These are phyloP conservation scores for Colletotrichum costaricense DNA, from an alignment of 2,329 filamentous ascomycete genomes.

Conservation along the genomic window DNA sequence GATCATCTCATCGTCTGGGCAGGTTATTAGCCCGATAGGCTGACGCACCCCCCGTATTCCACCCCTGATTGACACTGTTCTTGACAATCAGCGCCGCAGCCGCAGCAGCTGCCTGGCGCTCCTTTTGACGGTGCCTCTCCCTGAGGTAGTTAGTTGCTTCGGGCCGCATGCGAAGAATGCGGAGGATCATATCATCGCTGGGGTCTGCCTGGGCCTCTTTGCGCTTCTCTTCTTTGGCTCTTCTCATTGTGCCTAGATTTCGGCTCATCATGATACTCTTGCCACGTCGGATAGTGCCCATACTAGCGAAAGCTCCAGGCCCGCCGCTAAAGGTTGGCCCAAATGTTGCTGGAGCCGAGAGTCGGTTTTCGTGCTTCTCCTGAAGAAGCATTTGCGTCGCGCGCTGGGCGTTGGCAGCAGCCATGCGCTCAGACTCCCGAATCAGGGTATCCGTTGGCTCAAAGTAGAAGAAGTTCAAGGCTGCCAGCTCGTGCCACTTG, in stretches of 20 bases:
- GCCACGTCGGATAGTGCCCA: constrained; percentile 73
- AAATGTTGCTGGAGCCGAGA: constrained; percentile 68
- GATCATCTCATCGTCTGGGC: constrained; percentile 56
- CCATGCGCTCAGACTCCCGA: constrained; percentile 96
- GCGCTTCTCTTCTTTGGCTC: constrained; percentile 94
- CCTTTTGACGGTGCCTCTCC: constrained; percentile 92
- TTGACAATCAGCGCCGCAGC: constrained; percentile 95
- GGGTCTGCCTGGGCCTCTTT: constrained; percentile 96
- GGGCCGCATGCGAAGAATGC: constrained; percentile 93
- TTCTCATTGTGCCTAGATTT: constrained; percentile 95
- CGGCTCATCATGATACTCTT: constrained; percentile 93
- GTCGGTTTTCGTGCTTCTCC: constrained; percentile 61
- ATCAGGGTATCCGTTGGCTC: constrained; percentile 91
- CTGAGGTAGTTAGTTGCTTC: constrained; percentile 90
- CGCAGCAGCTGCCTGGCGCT: constrained; percentile 88
- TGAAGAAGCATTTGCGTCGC: constrained; percentile 75
- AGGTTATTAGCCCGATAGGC: constrained; percentile 59
- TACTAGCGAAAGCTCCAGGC: constrained; percentile 68
- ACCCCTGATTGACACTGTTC: constrained; percentile 80
- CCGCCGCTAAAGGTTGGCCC: constrained; percentile 63
- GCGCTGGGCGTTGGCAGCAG: constrained; percentile 82
- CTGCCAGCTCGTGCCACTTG: constrained; percentile 97
- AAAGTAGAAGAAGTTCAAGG: constrained; percentile 98
- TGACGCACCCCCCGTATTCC: constrained; percentile 56
- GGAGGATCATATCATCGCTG: constrained; percentile 96